These are phyloP conservation scores for Helichrysum umbraculigerum DNA, from an alignment of 129 eudicot genomes.

Conservation along the genomic window DNA sequence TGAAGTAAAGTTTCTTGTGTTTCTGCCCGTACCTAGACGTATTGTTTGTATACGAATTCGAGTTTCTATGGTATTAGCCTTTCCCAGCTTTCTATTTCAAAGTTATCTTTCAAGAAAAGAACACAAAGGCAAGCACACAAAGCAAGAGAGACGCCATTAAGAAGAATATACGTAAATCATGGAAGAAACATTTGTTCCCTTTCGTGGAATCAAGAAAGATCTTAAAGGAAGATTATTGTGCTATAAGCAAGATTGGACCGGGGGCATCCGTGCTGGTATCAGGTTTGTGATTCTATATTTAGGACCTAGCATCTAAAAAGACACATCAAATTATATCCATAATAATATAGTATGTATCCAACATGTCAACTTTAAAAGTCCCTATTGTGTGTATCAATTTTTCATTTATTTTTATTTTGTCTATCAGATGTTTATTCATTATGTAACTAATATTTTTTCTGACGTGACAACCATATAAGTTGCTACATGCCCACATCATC, in stretches of 20 bases:
- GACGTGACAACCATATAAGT: background rate
- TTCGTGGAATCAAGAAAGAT: slow-evolving; percentile 96
- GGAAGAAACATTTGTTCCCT: slow-evolving; percentile 98
- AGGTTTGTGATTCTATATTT: slow-evolving; percentile 47
- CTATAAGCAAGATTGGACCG: slow-evolving; percentile 95
- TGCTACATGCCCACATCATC: no score
- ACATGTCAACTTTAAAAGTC: background rate
- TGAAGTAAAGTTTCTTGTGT: slow-evolving; percentile 37
- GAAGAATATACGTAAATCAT: slow-evolving; percentile 37
- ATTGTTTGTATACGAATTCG: slow-evolving; percentile 37
- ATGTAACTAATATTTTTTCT: no score
- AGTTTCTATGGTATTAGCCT: slow-evolving; percentile 46
- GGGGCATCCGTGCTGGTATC: slow-evolving; percentile 90
- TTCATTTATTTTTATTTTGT: no score
- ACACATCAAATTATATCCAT: background rate
- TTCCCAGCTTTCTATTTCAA: slow-evolving; percentile 44
- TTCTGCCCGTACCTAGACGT: slow-evolving; percentile 41
- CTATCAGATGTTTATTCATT: background rate
- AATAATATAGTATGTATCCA: background rate
- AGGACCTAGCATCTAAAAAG: background rate
- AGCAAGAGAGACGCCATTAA: background rate
- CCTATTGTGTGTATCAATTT: background rate
- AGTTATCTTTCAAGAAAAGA: slow-evolving; percentile 15
- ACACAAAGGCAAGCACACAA: background rate
- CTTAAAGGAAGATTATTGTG: slow-evolving; percentile 85